Evolutionary conservation across 2,329 filamentous ascomycete species (phyloP), one percentile per base, ranked within the genome.

Genomic region (Trichoderma cornu-damae): DNA sequence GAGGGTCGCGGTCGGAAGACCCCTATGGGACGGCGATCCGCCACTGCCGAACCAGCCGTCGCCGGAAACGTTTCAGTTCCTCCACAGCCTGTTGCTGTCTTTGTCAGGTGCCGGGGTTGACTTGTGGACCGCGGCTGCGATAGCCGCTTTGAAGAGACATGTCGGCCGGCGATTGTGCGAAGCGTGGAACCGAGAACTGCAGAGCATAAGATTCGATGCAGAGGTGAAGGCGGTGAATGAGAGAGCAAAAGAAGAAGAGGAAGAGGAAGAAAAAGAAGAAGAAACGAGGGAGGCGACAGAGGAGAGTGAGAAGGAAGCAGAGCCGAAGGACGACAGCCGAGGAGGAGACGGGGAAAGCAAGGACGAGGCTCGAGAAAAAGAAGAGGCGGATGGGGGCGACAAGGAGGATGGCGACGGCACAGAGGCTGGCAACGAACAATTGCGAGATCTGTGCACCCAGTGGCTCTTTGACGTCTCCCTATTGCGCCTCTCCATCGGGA

Each of bases 11-110:
- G 77, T 79, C 2, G 85, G 86, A 6, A 79, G 85, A 51, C 78
- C 82, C 0, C 75, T 96, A 0, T 96, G 92, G 92, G 90, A 95
- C 68, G 89, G 89, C 0, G 77, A 82, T 35, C 88, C 89, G 0
- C 77, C 83, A 24, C 69, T 96, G 40, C 93, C 93, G 0, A 79
- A 84, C 5, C 89, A 94, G 65, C 90, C 90, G 1, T 93, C 90
- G 0, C 85, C 89, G 0, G 78, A 79, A 18, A 76, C 84, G 0
- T 96, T 96, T 67, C 82, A 80, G 59, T 85, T 95, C 55, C 67
- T 96, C 48, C 82, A 84, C 22, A 77, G 77, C 43, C 67, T 96
- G 26, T 81, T 83, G 4, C 73, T 75, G 46, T 76, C 79, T 4
- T 95, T 96, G 90, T 80, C 80, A 3, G 75, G 79, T 11, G 75